Evolutionary conservation across 169 alveolate species (phyloP).

Genomic region (Eimeria brunetti): DNA sequence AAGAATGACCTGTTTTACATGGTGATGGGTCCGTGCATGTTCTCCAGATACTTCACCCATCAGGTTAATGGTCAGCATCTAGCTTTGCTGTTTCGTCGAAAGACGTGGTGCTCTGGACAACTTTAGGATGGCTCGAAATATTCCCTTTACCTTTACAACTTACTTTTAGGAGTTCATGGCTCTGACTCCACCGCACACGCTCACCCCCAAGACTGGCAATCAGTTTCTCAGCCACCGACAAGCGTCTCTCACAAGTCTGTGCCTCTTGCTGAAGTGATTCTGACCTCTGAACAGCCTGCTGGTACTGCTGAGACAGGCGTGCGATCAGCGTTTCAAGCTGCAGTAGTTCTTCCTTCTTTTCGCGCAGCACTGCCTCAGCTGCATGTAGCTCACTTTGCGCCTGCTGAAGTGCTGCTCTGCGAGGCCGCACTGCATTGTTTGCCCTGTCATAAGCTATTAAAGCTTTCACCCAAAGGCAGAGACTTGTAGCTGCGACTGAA

Average conservation of each 20-base stretch:
- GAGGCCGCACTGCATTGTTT: constrained; percentile 93
- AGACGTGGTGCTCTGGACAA: neutral
- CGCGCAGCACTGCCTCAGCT: constrained; percentile 92
- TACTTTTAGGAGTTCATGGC: constrained; percentile 92
- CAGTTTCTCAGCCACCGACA: constrained; percentile 95
- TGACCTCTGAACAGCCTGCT: constrained; percentile 90
- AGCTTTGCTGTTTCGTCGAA: neutral
- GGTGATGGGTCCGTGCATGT: neutral
- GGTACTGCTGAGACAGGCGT: constrained; percentile 89
- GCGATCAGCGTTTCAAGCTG: constrained; percentile 92
- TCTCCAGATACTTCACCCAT: neutral
- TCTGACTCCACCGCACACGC: constrained; percentile 96
- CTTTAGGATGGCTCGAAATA: neutral
- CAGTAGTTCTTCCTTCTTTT: constrained; percentile 92
- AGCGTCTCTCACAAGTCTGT: constrained; percentile 87
- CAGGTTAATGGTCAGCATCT: neutral
- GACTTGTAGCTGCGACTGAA: constrained; percentile 93
- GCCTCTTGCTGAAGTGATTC: constrained; percentile 89
- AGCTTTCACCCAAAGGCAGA: constrained; percentile 96
- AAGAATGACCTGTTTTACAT: neutral
- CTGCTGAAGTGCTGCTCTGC: constrained; percentile 93
- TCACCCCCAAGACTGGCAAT: constrained; percentile 96
- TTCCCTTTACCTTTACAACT: constrained; percentile 2
- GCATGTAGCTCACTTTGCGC: constrained; percentile 95
- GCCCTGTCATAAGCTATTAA: constrained; percentile 95